Conservation (phyloP, 225 moss, liverwort and hornwort genomes). For the Antitrichia curtipendula region DNA sequence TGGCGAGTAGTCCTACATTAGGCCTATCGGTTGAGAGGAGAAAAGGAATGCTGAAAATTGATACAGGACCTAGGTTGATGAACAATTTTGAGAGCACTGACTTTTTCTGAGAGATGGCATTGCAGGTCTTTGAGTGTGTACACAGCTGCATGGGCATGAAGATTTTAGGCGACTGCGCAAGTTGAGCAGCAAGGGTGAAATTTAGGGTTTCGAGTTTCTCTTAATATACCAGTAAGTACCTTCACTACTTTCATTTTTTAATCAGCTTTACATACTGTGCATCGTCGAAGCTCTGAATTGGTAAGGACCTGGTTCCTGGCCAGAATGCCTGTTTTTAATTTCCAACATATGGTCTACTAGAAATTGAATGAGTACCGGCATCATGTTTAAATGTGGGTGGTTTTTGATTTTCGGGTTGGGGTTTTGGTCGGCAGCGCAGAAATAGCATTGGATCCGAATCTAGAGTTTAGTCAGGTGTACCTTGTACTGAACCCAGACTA, state of each 20-base stretch:
- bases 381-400: neutral
- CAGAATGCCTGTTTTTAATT: neutral
- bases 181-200: neutral
- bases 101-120: neutral
- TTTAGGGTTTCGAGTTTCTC: neutral
- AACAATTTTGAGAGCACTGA: neutral
- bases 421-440: neutral
- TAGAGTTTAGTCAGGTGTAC: neutral
- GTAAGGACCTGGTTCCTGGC: neutral
- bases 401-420: neutral
- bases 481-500: neutral
- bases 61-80: neutral
- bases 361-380: neutral
- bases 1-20: neutral
- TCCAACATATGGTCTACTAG: neutral
- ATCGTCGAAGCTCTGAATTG: neutral
- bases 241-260: neutral
- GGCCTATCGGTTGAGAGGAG: neutral
- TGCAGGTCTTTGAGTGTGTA: neutral
- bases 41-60: neutral
- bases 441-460: neutral
- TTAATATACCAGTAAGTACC: too few relatives aligned
- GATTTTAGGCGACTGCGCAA: neutral
- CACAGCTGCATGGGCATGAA: neutral
- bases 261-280: neutral